These are phyloP conservation scores for Mimosa pudica DNA, from an alignment of 306 rosid species.

Conservation along the genomic window DNA sequence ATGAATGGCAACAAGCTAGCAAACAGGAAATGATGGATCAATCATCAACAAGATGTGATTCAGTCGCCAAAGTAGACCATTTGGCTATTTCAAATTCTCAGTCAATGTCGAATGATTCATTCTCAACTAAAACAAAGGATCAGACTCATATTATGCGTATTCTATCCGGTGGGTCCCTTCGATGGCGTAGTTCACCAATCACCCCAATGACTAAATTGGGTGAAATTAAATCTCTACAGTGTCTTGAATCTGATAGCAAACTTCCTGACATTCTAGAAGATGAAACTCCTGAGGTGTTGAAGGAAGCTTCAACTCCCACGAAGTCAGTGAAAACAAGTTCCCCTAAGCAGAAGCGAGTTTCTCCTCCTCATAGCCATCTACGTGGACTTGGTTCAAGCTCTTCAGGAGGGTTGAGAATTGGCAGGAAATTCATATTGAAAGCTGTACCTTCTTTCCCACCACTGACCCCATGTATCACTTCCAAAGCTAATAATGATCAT, in stretches of 20 bases:
- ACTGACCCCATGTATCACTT: constrained; percentile 45
- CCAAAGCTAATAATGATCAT: constrained; percentile 28
- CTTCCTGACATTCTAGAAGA: constrained; percentile 51
- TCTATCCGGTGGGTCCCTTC: constrained; percentile 34
- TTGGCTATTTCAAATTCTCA: constrained; percentile 34
- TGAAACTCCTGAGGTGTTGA: constrained; percentile 61
- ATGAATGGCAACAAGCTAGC: constrained; percentile 33
- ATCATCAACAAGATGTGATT: constrained; percentile 30
- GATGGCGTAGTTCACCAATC: constrained; percentile 43
- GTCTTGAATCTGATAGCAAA: constrained; percentile 28
- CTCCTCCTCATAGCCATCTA: constrained; percentile 59
- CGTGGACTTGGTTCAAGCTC: constrained; percentile 43
- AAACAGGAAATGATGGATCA: constrained; percentile 25
- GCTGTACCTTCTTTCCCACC: constrained; percentile 59
- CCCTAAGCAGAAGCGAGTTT: constrained; percentile 69
- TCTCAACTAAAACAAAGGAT: constrained; percentile 35
- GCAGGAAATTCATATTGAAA: constrained; percentile 47
- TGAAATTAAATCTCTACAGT: constrained; percentile 28
- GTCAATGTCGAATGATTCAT: constrained; percentile 26
- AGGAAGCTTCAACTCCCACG: constrained; percentile 44
- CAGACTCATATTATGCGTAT: constrained; percentile 22
- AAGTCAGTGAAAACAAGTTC: constrained; percentile 56
- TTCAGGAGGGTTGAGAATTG: constrained; percentile 47
- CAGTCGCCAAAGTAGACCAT: constrained; percentile 12
- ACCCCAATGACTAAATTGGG: constrained; percentile 40